Conservation (phyloP, 495 filamentous ascomycete species). For the Penicillium mononematosum region DNA sequence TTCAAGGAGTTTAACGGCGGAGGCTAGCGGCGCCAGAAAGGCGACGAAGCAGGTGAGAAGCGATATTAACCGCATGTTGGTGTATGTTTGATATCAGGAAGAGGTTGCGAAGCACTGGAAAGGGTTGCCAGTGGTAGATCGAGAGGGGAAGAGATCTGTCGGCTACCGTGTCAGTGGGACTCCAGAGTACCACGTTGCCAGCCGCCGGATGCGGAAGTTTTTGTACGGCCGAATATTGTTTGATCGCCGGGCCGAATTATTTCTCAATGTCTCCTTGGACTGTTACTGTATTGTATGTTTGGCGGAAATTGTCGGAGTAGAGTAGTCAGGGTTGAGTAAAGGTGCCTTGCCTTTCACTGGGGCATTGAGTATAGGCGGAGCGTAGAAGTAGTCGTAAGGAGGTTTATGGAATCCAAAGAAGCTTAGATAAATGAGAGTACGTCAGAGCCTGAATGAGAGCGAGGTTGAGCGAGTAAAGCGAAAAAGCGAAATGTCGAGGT, state of each 20-base stretch:
- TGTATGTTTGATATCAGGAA: conserved; percentile 11
- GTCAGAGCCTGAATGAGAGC: conserved; percentile 7
- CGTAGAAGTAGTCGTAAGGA: not conserved
- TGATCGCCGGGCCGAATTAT: conserved; percentile 8
- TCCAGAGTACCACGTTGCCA: conserved; percentile 39
- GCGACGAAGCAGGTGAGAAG: conserved; percentile 42
- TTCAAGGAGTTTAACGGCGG: conserved; percentile 52
- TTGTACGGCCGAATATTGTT: conserved; percentile 13
- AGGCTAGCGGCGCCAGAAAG: conserved; percentile 39
- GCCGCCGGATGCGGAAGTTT: conserved; percentile 45
- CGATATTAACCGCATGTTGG: conserved; percentile 43
- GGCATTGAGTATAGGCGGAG: conserved; percentile 3
- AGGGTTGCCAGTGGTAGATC: conserved; percentile 14
- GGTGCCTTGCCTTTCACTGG: not conserved
- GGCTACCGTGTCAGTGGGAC: conserved; percentile 34
- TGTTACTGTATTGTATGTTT: conserved; percentile 8
- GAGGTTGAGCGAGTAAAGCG: no score
- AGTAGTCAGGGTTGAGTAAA: not conserved
- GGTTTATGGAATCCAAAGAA: not conserved
- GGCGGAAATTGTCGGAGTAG: not conserved
- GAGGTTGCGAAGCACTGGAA: conserved; percentile 12
- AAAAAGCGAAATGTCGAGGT: conserved; percentile 13
- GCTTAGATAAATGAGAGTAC: conserved; percentile 13
- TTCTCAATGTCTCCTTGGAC: conserved; percentile 10
- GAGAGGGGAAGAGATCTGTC: conserved; percentile 25